phyloP scores from a whole-genome alignment of 1,139 yeast species.

The Blastobotrys buckinghamii region DNA sequence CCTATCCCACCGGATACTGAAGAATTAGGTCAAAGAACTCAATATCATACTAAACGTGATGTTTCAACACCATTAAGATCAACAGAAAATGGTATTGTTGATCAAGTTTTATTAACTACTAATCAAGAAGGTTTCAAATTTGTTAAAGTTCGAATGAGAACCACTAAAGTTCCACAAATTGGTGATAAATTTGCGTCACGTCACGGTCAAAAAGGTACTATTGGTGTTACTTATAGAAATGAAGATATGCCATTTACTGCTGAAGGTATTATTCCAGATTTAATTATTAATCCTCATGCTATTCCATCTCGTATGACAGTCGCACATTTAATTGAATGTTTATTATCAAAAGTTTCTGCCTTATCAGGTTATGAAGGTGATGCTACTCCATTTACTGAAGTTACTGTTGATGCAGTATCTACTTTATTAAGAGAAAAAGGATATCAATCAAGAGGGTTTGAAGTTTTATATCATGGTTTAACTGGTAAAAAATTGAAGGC shows the following conservation, averaged over 20 bases:
- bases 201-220: conserved; percentile 99
- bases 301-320: conserved; percentile 99
- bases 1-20: conserved; percentile 98
- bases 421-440: conserved; percentile 90
- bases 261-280: conserved; percentile 95
- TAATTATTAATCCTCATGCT: conserved; percentile 97
- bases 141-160: conserved; percentile 97
- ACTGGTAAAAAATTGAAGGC: conserved; percentile 98
- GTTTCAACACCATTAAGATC: conserved; percentile 96
- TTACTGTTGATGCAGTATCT: conserved; percentile 95
- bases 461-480: conserved; percentile 97
- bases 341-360: conserved; percentile 90
- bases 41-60: conserved; percentile 96
- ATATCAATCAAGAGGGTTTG: conserved; percentile 96
- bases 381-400: conserved; percentile 97
- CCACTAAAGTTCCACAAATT: conserved; percentile 96
- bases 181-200: conserved; percentile 99
- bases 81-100: conserved; percentile 97
- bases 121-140: conserved; percentile 97
- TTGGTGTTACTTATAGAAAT: conserved; percentile 97
- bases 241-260: conserved; percentile 99
- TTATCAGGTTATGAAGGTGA: conserved; percentile 97
- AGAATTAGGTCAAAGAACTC: conserved; percentile 97
- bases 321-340: conserved; percentile 97
- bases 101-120: conserved; percentile 92